phyloP scores from a whole-genome alignment of 1,139 yeast species.

The Candida labiduridarum region DNA sequence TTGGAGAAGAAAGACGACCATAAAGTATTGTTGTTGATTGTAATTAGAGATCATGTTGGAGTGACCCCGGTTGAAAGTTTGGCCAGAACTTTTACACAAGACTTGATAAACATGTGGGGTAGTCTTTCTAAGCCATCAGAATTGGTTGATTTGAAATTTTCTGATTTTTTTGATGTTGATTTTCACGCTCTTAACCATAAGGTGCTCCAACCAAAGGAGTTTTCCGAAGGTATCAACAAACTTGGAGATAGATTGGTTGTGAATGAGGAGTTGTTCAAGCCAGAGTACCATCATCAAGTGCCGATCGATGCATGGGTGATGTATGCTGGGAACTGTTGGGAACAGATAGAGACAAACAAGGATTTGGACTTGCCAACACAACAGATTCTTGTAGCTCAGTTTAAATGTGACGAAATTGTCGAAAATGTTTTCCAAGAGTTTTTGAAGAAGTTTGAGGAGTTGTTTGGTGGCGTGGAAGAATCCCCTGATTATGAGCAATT shows the following conservation, averaged over 20 bases:
- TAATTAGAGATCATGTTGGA: conserved; percentile 90
- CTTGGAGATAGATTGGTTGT: conserved; percentile 63
- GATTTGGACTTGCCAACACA: conserved; percentile 96
- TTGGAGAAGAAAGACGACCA: conserved; percentile 42
- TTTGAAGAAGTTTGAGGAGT: conserved; percentile 31
- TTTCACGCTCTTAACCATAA: conserved; percentile 88
- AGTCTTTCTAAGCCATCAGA: conserved; percentile 72
- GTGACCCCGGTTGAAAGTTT: conserved; percentile 79
- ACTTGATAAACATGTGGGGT: conserved; percentile 78
- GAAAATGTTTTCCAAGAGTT: conserved; percentile 53
- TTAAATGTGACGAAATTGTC: conserved; percentile 90
- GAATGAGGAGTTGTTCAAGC: conserved; percentile 54
- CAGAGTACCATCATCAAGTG: conserved; percentile 77
- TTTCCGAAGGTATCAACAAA: conserved; percentile 58
- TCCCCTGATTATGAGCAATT: conserved; percentile 36
- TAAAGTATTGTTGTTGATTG: conserved; percentile 80
- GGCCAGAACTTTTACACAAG: conserved; percentile 66
- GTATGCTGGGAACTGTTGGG: conserved; percentile 92
- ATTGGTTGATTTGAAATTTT: conserved; percentile 52
- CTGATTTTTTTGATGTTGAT: conserved; percentile 82
- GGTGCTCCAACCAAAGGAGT: conserved; percentile 74
- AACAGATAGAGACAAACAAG: conserved; percentile 87
- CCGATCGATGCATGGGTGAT: conserved; percentile 97
- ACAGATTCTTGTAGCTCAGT: conserved; percentile 90
- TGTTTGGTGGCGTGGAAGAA: conserved; percentile 18